Evolutionary conservation across 2,329 filamentous ascomycete genomes (phyloP), one percentile per base, ranked within the genome.

Genomic region (Apiospora malaysiana): DNA sequence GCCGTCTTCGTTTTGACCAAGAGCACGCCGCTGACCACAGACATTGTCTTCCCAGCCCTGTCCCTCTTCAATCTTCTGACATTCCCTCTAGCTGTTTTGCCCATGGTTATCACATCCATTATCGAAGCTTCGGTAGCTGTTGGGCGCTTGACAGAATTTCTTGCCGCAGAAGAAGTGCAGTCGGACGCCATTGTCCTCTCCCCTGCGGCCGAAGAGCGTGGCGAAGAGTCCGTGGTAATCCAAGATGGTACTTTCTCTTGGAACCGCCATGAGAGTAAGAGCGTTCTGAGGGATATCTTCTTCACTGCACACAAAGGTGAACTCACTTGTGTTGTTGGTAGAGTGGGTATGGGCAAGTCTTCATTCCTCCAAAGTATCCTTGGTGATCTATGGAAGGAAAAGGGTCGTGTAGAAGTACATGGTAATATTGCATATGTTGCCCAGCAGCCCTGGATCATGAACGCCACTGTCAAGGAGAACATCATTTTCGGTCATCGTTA

Each of bases 101-200:
- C 96, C 9, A 98, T 99, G 95, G 95, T 99, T 47, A 98, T 99
- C 75, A 97, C 95, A 0, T 92, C 95, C 8, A 94, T 99, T 73
- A 94, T 99, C 43, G 96, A 99, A 81, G 95, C 96, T 14, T 93
- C 90, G n/a, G 96, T 99, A 70, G 96, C 96, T 32, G 94, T 97
- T 27, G 90, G 89, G 40, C 93, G 96, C 77, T 85, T 99, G 74
- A 96, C 94, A 0, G 88, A 91, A 47, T 99, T 94, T 81, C 90
- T 99, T 72, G 89, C 86, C 0, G 93, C 96, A 0, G 95, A 98
- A 77, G 96, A 99, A 81, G 85, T 99, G 43, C 96, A 99, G 80
- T 82, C 88, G 0, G 92, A 98, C 81, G 95, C 96, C 10, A 91
- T 99, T 23, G 84, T 87, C 18, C 81, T 89, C 65, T 89, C 92